These are phyloP conservation scores for Mortierella sp. DNA, from an alignment of 371 early-diverging fungal species.

Conservation along the genomic window DNA sequence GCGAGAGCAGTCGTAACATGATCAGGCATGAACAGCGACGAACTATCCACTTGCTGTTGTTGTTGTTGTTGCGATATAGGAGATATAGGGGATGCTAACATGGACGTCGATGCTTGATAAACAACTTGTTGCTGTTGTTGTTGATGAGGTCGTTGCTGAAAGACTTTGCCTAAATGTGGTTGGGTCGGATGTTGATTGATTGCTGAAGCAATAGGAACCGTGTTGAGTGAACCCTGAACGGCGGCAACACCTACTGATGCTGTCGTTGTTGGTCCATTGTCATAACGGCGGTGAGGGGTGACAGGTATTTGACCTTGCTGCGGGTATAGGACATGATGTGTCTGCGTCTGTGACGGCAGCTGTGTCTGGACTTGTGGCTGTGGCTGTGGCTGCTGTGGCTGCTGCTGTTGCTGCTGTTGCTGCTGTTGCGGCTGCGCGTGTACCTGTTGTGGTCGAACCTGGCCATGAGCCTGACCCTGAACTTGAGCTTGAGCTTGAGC, in stretches of 20 bases:
- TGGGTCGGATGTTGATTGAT: not conserved
- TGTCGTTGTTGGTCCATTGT: too few species aligned
- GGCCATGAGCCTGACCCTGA: not conserved
- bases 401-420: constrained; percentile 3
- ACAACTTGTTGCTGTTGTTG: not conserved
- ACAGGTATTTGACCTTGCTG: too few species aligned
- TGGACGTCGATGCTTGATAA: not conserved
- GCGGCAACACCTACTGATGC: too few species aligned
- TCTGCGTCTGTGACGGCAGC: not conserved
- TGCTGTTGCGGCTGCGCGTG: not conserved
- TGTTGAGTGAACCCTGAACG: too few species aligned
- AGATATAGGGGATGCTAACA: not conserved
- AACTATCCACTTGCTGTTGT: not conserved
- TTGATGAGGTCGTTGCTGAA: constrained; percentile 1
- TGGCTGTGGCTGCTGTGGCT: not conserved
- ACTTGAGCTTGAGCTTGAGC: constrained; percentile 4
- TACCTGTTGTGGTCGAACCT: too few species aligned
- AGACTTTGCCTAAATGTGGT: not conserved
- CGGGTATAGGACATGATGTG: not conserved
- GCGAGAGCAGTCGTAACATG: not conserved
- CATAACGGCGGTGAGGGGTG: too few species aligned
- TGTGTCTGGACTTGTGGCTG: constrained; percentile 2
- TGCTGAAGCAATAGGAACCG: not conserved
- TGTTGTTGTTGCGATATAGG: constrained; percentile 3
- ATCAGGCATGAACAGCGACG: not conserved